Evolutionary conservation across 257 asterid species (phyloP).

Genomic region (Coffea eugenioides): DNA sequence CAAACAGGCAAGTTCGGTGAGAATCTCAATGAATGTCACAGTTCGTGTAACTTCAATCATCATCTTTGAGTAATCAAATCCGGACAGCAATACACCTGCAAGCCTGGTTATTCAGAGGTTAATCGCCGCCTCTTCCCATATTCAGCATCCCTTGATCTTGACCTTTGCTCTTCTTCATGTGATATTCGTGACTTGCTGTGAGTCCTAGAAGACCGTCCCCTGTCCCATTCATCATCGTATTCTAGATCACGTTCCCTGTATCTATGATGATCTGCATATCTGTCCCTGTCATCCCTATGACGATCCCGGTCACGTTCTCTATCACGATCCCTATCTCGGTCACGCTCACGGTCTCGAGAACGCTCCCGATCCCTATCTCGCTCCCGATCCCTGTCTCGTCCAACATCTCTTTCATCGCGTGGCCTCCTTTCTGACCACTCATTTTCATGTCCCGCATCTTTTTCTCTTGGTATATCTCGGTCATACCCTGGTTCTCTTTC

Average conservation of each 20-base stretch:
- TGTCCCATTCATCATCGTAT: constrained; percentile 65
- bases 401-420: constrained; percentile 59
- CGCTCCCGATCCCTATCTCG: constrained; percentile 61
- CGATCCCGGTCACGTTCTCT: constrained; percentile 49
- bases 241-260: constrained; percentile 61
- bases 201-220: constrained; percentile 71
- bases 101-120: constrained; percentile 49
- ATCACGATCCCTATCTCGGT: constrained; percentile 40
- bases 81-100: constrained; percentile 14
- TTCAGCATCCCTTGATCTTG: constrained; percentile 77
- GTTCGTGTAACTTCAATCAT: constrained; percentile 27
- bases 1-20: constrained; percentile 30
- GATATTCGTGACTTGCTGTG: constrained; percentile 58
- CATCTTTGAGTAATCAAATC: constrained; percentile 21
- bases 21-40: constrained; percentile 29
- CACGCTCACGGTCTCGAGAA: constrained; percentile 47
- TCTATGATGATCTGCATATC: constrained; percentile 59
- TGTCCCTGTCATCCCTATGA: constrained; percentile 63
- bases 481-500: constrained; percentile 72
- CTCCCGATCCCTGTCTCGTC: constrained; percentile 60
- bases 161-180: constrained; percentile 62
- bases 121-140: constrained; percentile 69
- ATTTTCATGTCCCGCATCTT: constrained; percentile 43
- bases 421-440: constrained; percentile 62
- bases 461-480: constrained; percentile 56